Base-by-base conservation (phyloP, 208 protist species). In the Blastocrithidia nonstop region DNA sequence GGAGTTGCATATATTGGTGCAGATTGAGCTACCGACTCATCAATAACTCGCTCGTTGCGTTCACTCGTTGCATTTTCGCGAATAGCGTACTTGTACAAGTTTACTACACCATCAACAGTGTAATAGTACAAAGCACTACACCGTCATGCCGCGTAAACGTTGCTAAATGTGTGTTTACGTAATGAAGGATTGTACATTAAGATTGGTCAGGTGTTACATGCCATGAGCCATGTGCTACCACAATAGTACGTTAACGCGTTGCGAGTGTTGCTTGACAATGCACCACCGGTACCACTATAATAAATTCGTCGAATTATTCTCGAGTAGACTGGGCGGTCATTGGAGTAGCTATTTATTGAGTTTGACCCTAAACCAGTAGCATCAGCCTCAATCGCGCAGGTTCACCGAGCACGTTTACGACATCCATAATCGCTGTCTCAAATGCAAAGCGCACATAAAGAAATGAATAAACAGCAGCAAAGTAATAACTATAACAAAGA, bases 331-430 rank as follows among this genome's bases (percentile, higher is more conserved):
- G 78, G 75, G 6, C 47, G 50, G 24, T 27, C 36, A 4, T 40
- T 85, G 9, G 61, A 77, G 8, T 70, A 90, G 20, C 15, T 93
- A 4, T 98, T 98, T 57, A 43, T 54, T 11, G 44, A 66, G 21
- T 95, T 98, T 49, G 76, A 96, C 25, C 52, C 63, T 15, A 43
- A 45, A n/a, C 92, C 95, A 7, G 71, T 97, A 11, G 91, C 90
- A 4, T 84, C 89, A 8, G 95, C 94, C 0, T 97, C 91, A 15
- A 78, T 98, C 24, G 95, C 95, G 20, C 94, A 98, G 66, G 89
- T 96, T 16, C 83, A 94, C 51, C 58, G 61, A 3, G 84, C 82
- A 19, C 53, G 63, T 54, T 38, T 94, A 26, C 58, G 60, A 1
- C 50, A 50, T n/a, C n/a, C 3, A 33, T 51, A 16, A 37, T 15